These are phyloP conservation scores for Botrytis cinerea DNA, from an alignment of 2,329 filamentous ascomycete species.

Conservation along the genomic window DNA sequence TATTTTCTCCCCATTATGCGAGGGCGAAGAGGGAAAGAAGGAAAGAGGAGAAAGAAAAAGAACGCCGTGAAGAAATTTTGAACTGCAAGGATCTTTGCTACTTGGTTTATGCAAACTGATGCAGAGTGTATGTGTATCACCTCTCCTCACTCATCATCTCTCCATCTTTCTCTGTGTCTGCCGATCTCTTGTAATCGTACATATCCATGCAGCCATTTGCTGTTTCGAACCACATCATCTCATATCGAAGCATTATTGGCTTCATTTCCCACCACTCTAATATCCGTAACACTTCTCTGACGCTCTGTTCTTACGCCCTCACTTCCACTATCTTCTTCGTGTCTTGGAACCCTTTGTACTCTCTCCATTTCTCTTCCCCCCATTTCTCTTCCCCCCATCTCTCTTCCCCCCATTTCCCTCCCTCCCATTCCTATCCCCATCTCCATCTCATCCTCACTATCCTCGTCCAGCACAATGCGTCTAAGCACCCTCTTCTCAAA, in stretches of 20 bases:
- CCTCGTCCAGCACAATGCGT: slow-evolving; percentile 76
- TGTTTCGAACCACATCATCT: background rate
- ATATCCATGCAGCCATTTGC: background rate
- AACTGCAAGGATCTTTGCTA: background rate
- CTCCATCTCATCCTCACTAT: slow-evolving; percentile 41
- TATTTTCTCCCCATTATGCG: background rate
- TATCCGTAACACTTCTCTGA: slow-evolving; percentile 21
- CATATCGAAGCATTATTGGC: slow-evolving; percentile 14
- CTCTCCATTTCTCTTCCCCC: slow-evolving; percentile 54
- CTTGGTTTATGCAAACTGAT: background rate
- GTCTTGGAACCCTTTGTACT: slow-evolving; percentile 45
- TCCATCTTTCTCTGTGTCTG: background rate
- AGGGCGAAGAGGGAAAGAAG: background rate
- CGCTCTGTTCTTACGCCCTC: slow-evolving; percentile 19
- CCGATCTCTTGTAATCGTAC: slow-evolving; percentile 14
- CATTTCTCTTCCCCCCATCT: slow-evolving; percentile 47
- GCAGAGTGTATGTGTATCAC: background rate
- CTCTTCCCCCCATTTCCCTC: slow-evolving; percentile 4
- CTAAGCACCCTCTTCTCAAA: slow-evolving; percentile 90
- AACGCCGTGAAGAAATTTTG: background rate
- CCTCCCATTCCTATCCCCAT: slow-evolving; percentile 46
- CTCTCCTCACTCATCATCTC: background rate
- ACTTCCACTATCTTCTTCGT: slow-evolving; percentile 47
- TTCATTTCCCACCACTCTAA: background rate
- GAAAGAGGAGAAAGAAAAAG: background rate